These are phyloP conservation scores for Talaromyces sp. DNA, from an alignment of 2,329 filamentous ascomycete genomes.

Conservation along the genomic window DNA sequence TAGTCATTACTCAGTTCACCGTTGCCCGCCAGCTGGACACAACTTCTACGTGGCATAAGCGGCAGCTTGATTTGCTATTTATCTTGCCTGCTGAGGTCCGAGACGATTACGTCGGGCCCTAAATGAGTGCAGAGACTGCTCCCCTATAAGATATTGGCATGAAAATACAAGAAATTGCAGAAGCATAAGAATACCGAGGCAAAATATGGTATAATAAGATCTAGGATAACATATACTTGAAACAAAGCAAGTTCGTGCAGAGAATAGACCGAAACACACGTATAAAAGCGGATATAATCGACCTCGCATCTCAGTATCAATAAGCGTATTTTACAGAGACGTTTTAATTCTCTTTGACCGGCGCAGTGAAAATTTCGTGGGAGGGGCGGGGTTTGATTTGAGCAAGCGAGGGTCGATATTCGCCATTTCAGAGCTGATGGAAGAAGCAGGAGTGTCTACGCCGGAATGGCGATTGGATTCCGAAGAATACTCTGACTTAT, in stretches of 20 bases:
- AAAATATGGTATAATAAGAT: too few species aligned
- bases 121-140: too few species aligned
- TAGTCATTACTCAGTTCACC: too few species aligned
- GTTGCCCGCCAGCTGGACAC: too few species aligned
- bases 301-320: neutral
- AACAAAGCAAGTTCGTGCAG: neutral
- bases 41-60: too few species aligned
- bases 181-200: neutral
- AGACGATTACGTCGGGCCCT: too few species aligned
- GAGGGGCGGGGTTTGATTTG: neutral
- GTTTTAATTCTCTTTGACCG: neutral
- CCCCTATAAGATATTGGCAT: too few species aligned
- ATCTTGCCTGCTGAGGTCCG: too few species aligned
- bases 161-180: neutral
- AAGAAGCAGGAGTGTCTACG: constrained; percentile 16
- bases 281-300: too few species aligned
- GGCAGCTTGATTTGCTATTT: too few species aligned
- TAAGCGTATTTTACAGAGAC: neutral
- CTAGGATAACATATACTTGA: too few species aligned
- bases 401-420: constrained; percentile 13
- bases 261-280: too few species aligned
- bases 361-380: neutral
- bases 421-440: constrained; percentile 11
- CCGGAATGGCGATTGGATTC: neutral
- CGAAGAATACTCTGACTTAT: neutral